Evolutionary conservation across 2,329 filamentous ascomycete species (phyloP).

Genomic region (Aspergillus felis): DNA sequence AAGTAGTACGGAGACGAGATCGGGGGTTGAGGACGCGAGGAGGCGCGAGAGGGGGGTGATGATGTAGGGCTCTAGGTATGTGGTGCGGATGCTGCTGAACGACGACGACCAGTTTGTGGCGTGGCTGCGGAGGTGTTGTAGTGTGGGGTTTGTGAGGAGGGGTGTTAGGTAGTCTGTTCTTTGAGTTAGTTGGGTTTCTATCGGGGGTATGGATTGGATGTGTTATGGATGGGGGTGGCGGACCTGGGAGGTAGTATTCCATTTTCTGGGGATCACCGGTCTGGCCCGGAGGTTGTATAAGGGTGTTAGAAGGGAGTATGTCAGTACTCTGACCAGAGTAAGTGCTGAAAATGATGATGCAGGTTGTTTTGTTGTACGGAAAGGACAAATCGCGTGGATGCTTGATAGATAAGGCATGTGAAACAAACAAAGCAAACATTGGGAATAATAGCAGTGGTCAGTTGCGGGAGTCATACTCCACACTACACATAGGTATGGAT

Average conservation of each 20-base stretch:
- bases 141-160: constrained; percentile 3
- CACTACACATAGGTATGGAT: not conserved
- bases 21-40: constrained; percentile 30
- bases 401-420: not conserved
- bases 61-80: constrained; percentile 50
- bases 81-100: constrained; percentile 23
- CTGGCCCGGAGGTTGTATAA: not conserved
- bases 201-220: not conserved
- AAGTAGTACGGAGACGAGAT: constrained; percentile 39
- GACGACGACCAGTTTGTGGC: constrained; percentile 3
- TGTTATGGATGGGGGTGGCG: not conserved
- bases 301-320: not conserved
- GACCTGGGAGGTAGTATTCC: not conserved
- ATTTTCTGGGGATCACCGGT: not conserved
- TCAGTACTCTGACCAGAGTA: not conserved
- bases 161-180: not conserved
- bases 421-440: not conserved
- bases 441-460: not conserved
- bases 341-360: not conserved
- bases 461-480: not conserved
- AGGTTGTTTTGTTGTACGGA: not conserved
- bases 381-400: not conserved
- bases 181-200: not conserved
- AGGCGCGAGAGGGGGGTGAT: constrained; percentile 35
- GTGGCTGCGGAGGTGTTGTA: constrained; percentile 9